These are phyloP conservation scores for Scorias spongiosa DNA, from an alignment of 2,329 filamentous ascomycete species.

Conservation along the genomic window DNA sequence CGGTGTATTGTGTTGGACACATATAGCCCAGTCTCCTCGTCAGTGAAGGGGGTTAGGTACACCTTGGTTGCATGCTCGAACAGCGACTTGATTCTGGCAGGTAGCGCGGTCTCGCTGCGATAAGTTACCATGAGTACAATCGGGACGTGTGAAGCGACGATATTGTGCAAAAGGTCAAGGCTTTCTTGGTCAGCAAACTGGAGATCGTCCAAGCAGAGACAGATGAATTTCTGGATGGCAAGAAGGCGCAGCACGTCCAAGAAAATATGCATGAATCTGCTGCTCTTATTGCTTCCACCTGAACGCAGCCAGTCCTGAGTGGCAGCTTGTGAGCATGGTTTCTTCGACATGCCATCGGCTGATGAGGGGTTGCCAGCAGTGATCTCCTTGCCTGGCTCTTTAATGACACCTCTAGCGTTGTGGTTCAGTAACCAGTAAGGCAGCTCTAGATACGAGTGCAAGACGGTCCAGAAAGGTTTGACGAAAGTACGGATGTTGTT, in stretches of 20 bases:
- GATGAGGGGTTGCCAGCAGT: slow-evolving; percentile 2
- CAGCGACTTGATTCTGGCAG: slow-evolving; percentile 22
- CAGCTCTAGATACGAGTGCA: slow-evolving; percentile 43
- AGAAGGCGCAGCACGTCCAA: slow-evolving; percentile 73
- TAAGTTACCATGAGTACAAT: slow-evolving; percentile 67
- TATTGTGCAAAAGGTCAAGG: slow-evolving; percentile 65
- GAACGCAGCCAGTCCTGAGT: slow-evolving; percentile 29
- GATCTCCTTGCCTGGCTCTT: slow-evolving; percentile 3
- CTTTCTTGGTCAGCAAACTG: slow-evolving; percentile 85
- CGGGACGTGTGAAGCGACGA: slow-evolving; percentile 62
- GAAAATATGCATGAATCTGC: slow-evolving; percentile 74
- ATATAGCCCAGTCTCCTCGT: slow-evolving; percentile 68
- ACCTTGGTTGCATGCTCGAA: slow-evolving; percentile 45
- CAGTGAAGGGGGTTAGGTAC: slow-evolving; percentile 54
- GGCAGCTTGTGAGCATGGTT: slow-evolving; percentile 21
- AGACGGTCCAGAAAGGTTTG: slow-evolving; percentile 40
- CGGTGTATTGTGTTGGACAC: slow-evolving; percentile 70
- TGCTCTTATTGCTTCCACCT: slow-evolving; percentile 35
- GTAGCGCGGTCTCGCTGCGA: slow-evolving; percentile 25
- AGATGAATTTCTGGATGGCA: slow-evolving; percentile 71
- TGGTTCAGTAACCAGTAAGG: slow-evolving; percentile 47
- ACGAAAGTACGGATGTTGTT: slow-evolving; percentile 40
- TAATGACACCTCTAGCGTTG: slow-evolving; percentile 9
- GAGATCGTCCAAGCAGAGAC: slow-evolving; percentile 75
- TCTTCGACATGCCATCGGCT: slow-evolving; percentile 2